phyloP scores from a whole-genome alignment of 2,329 filamentous ascomycete genomes.

The Cladosporium sp. region DNA sequence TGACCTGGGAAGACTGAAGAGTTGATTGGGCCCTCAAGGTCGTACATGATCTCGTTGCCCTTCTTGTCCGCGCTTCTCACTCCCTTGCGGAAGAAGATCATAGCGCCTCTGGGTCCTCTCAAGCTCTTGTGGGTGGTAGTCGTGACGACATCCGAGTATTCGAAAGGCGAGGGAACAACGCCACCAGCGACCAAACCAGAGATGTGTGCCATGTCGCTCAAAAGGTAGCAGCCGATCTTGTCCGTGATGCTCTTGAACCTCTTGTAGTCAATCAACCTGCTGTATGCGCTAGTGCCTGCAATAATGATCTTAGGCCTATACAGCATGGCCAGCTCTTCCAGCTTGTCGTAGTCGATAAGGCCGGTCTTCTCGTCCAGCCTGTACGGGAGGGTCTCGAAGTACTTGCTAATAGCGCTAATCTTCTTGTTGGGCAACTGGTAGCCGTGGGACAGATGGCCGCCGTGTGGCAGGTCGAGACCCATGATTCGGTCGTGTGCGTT shows the following conservation, averaged over 20 bases:
- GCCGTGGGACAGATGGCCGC: conserved; percentile 92
- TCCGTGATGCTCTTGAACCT: conserved; percentile 88
- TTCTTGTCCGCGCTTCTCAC: conserved; percentile 80
- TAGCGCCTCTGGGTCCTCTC: conserved; percentile 88
- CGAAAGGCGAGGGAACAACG: conserved; percentile 87
- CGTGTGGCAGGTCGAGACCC: conserved; percentile 92
- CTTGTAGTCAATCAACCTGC: conserved; percentile 91
- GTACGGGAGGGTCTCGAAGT: conserved; percentile 98
- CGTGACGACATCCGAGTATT: conserved; percentile 88
- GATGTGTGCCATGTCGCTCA: conserved; percentile 97
- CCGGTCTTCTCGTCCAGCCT: conserved; percentile 86
- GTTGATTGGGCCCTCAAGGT: conserved; percentile 93
- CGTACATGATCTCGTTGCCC: conserved; percentile 82
- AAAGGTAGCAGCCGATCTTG: conserved; percentile 86
- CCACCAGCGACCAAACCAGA: conserved; percentile 91
- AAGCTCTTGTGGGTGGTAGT: conserved; percentile 98
- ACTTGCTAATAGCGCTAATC: conserved; percentile 98
- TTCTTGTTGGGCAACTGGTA: conserved; percentile 97
- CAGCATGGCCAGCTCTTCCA: conserved; percentile 81
- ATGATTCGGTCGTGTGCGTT: conserved; percentile 93
- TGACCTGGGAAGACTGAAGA: conserved; percentile 96
- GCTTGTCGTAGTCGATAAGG: conserved; percentile 89
- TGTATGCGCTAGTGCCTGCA: conserved; percentile 93
- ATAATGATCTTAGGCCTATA: conserved; percentile 97
- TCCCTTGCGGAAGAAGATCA: conserved; percentile 98